phyloP scores from a whole-genome alignment of 2,329 filamentous ascomycete species.

The Exophiala mesophila region DNA sequence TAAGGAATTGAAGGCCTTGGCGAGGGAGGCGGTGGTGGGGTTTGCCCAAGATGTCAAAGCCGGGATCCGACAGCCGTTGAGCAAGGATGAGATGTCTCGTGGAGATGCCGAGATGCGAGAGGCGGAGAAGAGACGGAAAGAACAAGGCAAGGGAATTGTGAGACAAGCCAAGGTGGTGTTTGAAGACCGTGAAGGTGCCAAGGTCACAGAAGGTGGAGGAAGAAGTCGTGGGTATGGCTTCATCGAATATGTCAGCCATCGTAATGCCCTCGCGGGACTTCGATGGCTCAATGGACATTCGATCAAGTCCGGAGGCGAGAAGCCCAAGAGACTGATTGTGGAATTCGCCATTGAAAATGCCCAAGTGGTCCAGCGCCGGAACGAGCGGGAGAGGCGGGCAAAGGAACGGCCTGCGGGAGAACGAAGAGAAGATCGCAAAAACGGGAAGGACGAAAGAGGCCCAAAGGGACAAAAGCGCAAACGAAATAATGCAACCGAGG shows the following conservation, averaged over 20 bases:
- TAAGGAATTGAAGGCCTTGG: slow-evolving; percentile 86
- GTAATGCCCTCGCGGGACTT: slow-evolving; percentile 90
- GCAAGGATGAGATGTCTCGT: slow-evolving; percentile 80
- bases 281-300: slow-evolving; percentile 83
- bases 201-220: slow-evolving; percentile 74
- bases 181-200: slow-evolving; percentile 72
- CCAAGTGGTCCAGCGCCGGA: slow-evolving; percentile 81
- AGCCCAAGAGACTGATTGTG: slow-evolving; percentile 83
- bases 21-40: slow-evolving; percentile 85
- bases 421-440: slow-evolving; percentile 30
- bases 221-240: slow-evolving; percentile 93
- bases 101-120: slow-evolving; percentile 75
- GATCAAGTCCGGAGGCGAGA: slow-evolving; percentile 52
- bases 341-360: slow-evolving; percentile 99
- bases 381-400: slow-evolving; percentile 53
- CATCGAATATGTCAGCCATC: slow-evolving; percentile 91
- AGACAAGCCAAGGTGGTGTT: slow-evolving; percentile 93
- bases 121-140: slow-evolving; percentile 72
- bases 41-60: slow-evolving; percentile 86
- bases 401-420: slow-evolving; percentile 23
- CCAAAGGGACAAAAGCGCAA: slow-evolving; percentile 36
- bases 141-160: slow-evolving; percentile 80
- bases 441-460: slow-evolving; percentile 44
- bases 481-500: slow-evolving; percentile 33
- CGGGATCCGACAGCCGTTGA: slow-evolving; percentile 69